phyloP scores from a whole-genome alignment of 2,329 filamentous ascomycete genomes.

The Diaporthe vaccinii region DNA sequence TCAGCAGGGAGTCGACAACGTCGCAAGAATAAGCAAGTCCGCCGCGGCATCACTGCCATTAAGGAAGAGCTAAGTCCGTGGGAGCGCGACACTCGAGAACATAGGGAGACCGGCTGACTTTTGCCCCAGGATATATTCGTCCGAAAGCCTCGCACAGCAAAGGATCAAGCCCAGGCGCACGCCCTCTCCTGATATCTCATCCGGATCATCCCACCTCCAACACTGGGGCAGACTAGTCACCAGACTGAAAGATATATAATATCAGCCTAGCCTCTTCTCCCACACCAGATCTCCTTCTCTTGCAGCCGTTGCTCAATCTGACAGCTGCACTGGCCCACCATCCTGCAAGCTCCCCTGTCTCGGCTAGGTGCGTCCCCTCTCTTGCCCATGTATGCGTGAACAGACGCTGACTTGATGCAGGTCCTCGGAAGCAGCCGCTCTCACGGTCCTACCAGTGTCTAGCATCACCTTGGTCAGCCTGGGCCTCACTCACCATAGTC shows the following conservation, averaged over 20 bases:
- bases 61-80: background rate
- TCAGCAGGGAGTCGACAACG: slow-evolving; percentile 20
- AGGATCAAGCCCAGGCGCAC: slow-evolving; percentile 17
- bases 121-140: slow-evolving; percentile 6
- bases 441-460: background rate
- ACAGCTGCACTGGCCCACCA: slow-evolving; percentile 29
- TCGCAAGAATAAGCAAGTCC: slow-evolving; percentile 1
- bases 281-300: slow-evolving; percentile 10
- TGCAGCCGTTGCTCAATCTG: slow-evolving; percentile 20
- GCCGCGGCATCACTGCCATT: background rate
- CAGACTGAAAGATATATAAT: slow-evolving; percentile 39
- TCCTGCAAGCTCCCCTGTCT: slow-evolving; percentile 34
- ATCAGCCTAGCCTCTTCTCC: slow-evolving; percentile 32
- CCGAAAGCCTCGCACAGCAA: slow-evolving; percentile 19
- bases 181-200: slow-evolving; percentile 30
- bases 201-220: slow-evolving; percentile 35
- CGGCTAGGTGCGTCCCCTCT: slow-evolving; percentile 17
- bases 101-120: slow-evolving; percentile 12
- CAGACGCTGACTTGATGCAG: slow-evolving; percentile 8
- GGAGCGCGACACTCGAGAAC: background rate
- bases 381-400: background rate
- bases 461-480: background rate
- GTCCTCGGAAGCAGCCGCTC: slow-evolving; percentile 2
- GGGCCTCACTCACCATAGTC: background rate
- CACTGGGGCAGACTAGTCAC: slow-evolving; percentile 30